Base-by-base conservation (phyloP, 192 early-diverging fungal genomes). In the Nowakowskiella sp. region DNA sequence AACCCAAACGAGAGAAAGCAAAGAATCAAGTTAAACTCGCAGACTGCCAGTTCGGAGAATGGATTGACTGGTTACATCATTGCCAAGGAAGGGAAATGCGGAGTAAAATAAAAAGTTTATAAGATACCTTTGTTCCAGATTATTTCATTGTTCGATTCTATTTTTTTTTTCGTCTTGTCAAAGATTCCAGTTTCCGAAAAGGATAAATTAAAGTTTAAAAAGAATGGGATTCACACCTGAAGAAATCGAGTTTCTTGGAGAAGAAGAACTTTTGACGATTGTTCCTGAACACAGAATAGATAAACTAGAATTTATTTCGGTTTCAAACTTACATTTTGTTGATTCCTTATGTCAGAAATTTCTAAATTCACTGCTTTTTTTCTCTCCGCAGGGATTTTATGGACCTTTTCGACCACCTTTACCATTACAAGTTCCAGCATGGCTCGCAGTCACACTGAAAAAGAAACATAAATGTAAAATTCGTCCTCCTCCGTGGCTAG, bases 221-320 rank as follows among this genome's bases (percentile, higher is more conserved):
- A n/a, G n/a, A 50, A 55, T 47, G 22, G 57, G 64, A 30, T 70
- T 94, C 42, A 82, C 87, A 0, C 88, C 89, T 34, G 76, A 76
- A 22, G 89, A 92, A 64, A 75, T 92, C 42, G 89, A 93, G 53
- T 93, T 92, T 65, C 47, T 92, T 28, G 88, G 89, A 6, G 87
- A 88, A 53, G 81, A 80, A 69, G 85, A 90, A 48, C 46, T 51
- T 32, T 76, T 95, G 6, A 74, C 70, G 4, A 87, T 95, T 51
- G 66, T 89, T 31, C 86, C 90, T 6, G 69, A 74, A 29, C 76
- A 85, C 34, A 71, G 73, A 13, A 81, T 91, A 62, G 77, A 81
- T 9, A 61, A 71, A 51, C 60, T 95, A 32, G 79, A 89, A 30
- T 72, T 93, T 6, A 77, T 93, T 5, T 74, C 70, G 34, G 87